These are phyloP conservation scores for Salvia rosmarinus DNA, from an alignment of 257 asterid species.

Conservation along the genomic window DNA sequence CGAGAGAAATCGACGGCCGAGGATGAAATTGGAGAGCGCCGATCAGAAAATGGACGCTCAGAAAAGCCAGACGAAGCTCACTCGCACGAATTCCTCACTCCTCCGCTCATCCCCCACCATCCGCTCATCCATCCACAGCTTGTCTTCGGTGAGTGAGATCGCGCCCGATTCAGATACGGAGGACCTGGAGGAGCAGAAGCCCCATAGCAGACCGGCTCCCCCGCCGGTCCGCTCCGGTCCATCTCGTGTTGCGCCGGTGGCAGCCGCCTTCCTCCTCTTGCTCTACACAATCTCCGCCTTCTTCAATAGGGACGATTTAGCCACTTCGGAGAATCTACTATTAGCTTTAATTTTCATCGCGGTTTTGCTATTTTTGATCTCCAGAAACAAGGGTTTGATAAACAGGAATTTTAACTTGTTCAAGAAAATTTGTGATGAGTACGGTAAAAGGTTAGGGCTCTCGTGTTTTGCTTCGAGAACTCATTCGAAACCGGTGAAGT, in stretches of 20 bases:
- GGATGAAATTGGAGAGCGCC: conserved; percentile 29
- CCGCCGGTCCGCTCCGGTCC: conserved; percentile 42
- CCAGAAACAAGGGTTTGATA: conserved; percentile 51
- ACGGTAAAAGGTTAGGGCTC: conserved; percentile 43
- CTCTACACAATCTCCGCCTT: conserved; percentile 61
- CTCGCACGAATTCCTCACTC: conserved; percentile 84
- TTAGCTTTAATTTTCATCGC: conserved; percentile 62
- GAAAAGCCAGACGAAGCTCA: conserved; percentile 75
- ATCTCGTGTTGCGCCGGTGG: conserved; percentile 46
- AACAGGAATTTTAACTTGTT: conserved; percentile 36
- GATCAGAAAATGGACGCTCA: conserved; percentile 65
- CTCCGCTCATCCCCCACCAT: conserved; percentile 90
- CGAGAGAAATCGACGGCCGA: conserved; percentile 27
- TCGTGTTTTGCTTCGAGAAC: conserved; percentile 41
- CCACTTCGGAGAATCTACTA: conserved; percentile 73
- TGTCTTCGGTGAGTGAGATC: conserved; percentile 74
- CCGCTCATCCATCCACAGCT: conserved; percentile 81
- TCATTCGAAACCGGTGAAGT: conserved; percentile 63
- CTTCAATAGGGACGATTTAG: conserved; percentile 48
- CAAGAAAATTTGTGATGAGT: conserved; percentile 48
- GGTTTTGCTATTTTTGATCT: conserved; percentile 52
- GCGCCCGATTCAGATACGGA: conserved; percentile 46
- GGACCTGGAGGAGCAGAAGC: conserved; percentile 95
- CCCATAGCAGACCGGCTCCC: conserved; percentile 55
- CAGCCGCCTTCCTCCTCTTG: conserved; percentile 47